Base-by-base conservation (phyloP, 2,329 filamentous ascomycete genomes). In the Corynespora cassiicola region DNA sequence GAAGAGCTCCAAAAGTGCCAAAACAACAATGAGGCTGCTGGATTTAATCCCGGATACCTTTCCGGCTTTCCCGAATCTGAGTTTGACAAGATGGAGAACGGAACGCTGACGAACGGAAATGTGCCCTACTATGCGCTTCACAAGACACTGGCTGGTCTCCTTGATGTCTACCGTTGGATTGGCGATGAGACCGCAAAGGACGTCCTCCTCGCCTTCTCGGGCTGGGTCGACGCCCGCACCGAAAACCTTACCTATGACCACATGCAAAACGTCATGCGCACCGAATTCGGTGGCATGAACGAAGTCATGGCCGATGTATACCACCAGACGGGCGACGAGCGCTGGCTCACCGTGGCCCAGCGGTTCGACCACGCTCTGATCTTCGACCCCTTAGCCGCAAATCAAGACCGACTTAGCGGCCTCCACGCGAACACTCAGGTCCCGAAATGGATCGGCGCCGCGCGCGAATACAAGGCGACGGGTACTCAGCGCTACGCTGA, bases 51-150 rank as follows among this genome's bases (percentile, higher is more conserved):
- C 0, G 76, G 77, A 0, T 80, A 80, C 39, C 58, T 80, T 0
- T 75, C 72, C 3, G 76, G 75, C 2, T 80, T 79, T 20, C 75
- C 76, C 0, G 77, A 80, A 45, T 76, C 74, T 0, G 76, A 79
- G 10, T 74, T 80, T 27, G 56, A 46, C 1, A 63, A 61, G 1
- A 57, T 79, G 1, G 75, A 79, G 37, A 54, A 58, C 0, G 59
- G 75, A 1, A 75, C 64, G 0, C 57, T 78, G 9, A 66, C 21
- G 34, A 76, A 73, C 26, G 75, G 76, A 18, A 79, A 79, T 30
- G 77, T 80, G 1, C 75, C 76, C 0, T 80, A 78, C 56, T 80
- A 80, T 42, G 71, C 72, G 15, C 65, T 79, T n/a, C 77, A 80
- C 60, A 80, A 79, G 62, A 77, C 73, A 1, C 69, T 79, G 53